A percentile compares a stretch with the other conserved stretches of the same genome.
Evolutionary conservation across 2,329 filamentous ascomycete species (phyloP).

Genomic region (Ophiostoma sp.): DNA sequence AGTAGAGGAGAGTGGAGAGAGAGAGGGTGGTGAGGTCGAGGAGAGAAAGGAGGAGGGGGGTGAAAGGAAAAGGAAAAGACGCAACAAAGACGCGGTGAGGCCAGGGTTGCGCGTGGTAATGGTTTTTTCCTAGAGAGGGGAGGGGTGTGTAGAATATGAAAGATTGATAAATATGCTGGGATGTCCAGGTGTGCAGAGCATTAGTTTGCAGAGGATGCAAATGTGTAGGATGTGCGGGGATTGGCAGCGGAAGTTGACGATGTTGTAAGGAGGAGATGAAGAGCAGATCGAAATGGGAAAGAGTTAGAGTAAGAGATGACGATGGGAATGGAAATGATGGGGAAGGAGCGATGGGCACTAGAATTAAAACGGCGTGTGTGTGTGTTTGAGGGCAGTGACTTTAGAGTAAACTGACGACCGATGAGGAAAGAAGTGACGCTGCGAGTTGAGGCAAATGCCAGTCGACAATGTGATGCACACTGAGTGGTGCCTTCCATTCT

Average conservation of each 20-base stretch:
- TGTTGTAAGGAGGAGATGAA: neutral
- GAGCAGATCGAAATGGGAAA: neutral
- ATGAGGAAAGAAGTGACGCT: conserved; percentile 13
- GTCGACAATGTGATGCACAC: neutral
- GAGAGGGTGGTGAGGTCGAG: neutral
- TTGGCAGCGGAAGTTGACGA: neutral
- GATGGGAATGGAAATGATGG: conserved; percentile 1
- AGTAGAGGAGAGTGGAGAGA: conserved; percentile 4
- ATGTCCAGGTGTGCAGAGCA: conserved; percentile 1
- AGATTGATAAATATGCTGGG: conserved; percentile 1
- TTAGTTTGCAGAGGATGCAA: neutral
- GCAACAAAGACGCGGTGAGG: conserved; percentile 16
- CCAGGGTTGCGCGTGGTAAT: conserved; percentile 16
- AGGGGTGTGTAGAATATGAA: neutral
- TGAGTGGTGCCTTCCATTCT: conserved; percentile 21
- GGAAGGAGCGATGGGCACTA: conserved; percentile 5
- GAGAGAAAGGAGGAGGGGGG: conserved; percentile 11
- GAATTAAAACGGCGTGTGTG: conserved; percentile 17
- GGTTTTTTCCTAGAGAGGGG: neutral
- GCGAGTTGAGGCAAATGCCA: neutral
- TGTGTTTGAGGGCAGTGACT: neutral
- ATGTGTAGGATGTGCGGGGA: conserved; percentile 5
- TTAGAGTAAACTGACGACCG: neutral
- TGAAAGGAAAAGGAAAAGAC: conserved; percentile 15
- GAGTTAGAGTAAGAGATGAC: neutral